Evolutionary conservation across 495 filamentous ascomycete species (phyloP).

Genomic region (Xylona heveae): DNA sequence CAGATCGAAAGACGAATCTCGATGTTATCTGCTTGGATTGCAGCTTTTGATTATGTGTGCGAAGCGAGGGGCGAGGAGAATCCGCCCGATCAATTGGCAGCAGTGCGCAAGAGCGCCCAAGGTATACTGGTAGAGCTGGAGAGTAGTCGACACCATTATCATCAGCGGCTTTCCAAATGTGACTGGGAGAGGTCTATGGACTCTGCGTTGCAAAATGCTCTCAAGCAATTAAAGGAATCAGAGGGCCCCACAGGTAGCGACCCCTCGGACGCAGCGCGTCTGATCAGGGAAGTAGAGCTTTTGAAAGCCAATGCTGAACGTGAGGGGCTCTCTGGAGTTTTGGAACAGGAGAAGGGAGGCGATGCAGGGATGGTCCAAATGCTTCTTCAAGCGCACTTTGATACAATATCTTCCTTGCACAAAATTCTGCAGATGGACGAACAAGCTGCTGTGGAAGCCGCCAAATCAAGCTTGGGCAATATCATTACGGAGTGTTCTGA

Average conservation of each 20-base stretch:
- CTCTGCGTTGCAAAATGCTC: conserved; percentile 66
- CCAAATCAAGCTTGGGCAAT: conserved; percentile 55
- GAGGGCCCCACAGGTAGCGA: conserved; percentile 53
- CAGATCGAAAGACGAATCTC: conserved; percentile 70
- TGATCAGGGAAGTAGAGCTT: conserved; percentile 66
- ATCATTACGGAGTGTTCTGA: conserved; percentile 56
- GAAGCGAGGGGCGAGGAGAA: conserved; percentile 45
- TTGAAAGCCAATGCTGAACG: conserved; percentile 66
- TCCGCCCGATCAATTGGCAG: conserved; percentile 38
- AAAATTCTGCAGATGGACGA: conserved; percentile 64
- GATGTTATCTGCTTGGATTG: conserved; percentile 75
- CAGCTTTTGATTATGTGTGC: conserved; percentile 71
- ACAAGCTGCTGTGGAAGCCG: conserved; percentile 59
- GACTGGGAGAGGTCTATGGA: conserved; percentile 78
- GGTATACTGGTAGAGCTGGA: conserved; percentile 79
- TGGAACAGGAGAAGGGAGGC: conserved; percentile 65
- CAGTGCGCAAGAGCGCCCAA: conserved; percentile 71
- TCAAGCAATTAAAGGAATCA: conserved; percentile 51
- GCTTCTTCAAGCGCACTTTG: conserved; percentile 75
- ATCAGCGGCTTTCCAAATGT: conserved; percentile 53
- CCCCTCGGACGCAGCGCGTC: conserved; percentile 42
- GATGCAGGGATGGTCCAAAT: conserved; percentile 60
- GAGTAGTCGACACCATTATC: conserved; percentile 70
- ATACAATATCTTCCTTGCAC: conserved; percentile 62
- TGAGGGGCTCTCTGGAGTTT: conserved; percentile 53